Evolutionary conservation across 2,329 filamentous ascomycete species (phyloP).

Genomic region (Rhytidhysteron rufulum): DNA sequence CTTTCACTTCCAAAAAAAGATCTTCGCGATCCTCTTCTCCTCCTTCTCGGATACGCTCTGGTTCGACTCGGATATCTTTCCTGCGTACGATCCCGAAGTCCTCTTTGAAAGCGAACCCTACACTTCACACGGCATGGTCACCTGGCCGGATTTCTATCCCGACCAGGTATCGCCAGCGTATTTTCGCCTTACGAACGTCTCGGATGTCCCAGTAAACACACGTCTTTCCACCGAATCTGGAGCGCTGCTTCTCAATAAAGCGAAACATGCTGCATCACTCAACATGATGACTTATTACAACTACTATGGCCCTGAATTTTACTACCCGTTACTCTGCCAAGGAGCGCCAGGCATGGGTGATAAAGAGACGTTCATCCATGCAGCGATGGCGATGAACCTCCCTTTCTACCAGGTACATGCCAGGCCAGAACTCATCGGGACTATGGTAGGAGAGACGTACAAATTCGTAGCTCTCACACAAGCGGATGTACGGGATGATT

Average conservation of each 20-base stretch:
- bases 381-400: slow-evolving; percentile 39
- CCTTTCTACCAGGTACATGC: slow-evolving; percentile 41
- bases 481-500: slow-evolving; percentile 17
- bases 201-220: slow-evolving; percentile 22
- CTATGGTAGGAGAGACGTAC: slow-evolving; percentile 9
- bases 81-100: slow-evolving; percentile 41
- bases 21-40: slow-evolving; percentile 55
- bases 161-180: slow-evolving; percentile 41
- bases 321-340: slow-evolving; percentile 48
- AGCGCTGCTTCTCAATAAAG: slow-evolving; percentile 48
- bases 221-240: slow-evolving; percentile 46
- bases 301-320: slow-evolving; percentile 50
- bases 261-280: slow-evolving; percentile 43
- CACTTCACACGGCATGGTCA: slow-evolving; percentile 49
- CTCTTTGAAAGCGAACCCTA: slow-evolving; percentile 53
- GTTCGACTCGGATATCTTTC: slow-evolving; percentile 57
- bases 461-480: slow-evolving; percentile 15
- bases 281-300: slow-evolving; percentile 55
- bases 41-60: slow-evolving; percentile 58
- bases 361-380: slow-evolving; percentile 48
- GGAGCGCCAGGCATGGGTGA: slow-evolving; percentile 43
- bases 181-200: slow-evolving; percentile 43
- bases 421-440: slow-evolving; percentile 28
- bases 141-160: slow-evolving; percentile 56
- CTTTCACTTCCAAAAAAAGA: slow-evolving; percentile 51